phyloP scores from a whole-genome alignment of 2,329 filamentous ascomycete species.

The Colletotrichum zoysiae region DNA sequence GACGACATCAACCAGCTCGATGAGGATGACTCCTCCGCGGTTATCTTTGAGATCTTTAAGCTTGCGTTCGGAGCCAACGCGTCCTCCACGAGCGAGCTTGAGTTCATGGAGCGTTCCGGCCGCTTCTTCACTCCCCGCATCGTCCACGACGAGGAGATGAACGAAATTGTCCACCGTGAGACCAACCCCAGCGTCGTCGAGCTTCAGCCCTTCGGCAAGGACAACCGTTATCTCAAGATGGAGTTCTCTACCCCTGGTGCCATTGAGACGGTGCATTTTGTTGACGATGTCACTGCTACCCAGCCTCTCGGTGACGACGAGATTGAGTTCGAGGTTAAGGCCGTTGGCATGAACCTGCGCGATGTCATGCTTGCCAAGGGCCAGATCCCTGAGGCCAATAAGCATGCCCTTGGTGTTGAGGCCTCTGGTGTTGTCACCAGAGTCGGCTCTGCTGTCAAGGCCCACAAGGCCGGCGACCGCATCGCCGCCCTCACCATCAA shows the following conservation, averaged over 20 bases:
- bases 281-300: slow-evolving; percentile 50
- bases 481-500: slow-evolving; percentile 44
- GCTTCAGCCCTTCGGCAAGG: slow-evolving; percentile 55
- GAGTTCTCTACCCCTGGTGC: slow-evolving; percentile 55
- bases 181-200: slow-evolving; percentile 55
- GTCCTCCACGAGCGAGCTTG: slow-evolving; percentile 54
- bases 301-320: slow-evolving; percentile 51
- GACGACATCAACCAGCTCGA: slow-evolving; percentile 53
- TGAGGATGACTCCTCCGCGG: slow-evolving; percentile 47
- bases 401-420: slow-evolving; percentile 48
- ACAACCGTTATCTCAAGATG: slow-evolving; percentile 51
- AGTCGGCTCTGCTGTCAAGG: slow-evolving; percentile 48
- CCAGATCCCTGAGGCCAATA: slow-evolving; percentile 50
- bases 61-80: slow-evolving; percentile 51
- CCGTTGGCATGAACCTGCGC: slow-evolving; percentile 59
- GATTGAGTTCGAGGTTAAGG: slow-evolving; percentile 58
- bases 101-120: slow-evolving; percentile 57
- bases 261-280: slow-evolving; percentile 56
- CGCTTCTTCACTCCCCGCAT: slow-evolving; percentile 56
- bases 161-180: slow-evolving; percentile 58
- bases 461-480: slow-evolving; percentile 50
- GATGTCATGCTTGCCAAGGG: slow-evolving; percentile 61
- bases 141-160: slow-evolving; percentile 56
- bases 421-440: slow-evolving; percentile 51
- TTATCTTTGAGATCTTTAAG: slow-evolving; percentile 54